Evolutionary conservation across 371 early-diverging fungal species (phyloP).

Genomic region (Apophysomyces variabilis): DNA sequence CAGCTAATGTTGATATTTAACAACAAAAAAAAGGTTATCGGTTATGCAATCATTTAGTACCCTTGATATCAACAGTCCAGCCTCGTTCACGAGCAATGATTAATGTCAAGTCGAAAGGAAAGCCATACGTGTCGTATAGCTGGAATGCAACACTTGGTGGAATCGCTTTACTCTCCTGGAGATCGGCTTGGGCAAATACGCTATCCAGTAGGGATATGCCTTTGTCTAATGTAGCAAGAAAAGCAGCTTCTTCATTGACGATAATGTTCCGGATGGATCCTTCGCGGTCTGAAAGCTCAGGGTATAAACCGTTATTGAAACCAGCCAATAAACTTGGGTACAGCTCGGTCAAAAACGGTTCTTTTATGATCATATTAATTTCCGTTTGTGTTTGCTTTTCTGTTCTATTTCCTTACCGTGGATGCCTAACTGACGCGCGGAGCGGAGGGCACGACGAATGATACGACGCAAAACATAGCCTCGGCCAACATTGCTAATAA

Average conservation of each 20-base stretch:
- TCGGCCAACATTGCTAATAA: constrained; percentile 66
- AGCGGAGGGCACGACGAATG: constrained; percentile 75
- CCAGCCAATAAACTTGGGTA: constrained; percentile 64
- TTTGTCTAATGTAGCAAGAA: constrained; percentile 66
- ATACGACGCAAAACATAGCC: constrained; percentile 83
- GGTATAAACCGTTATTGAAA: constrained; percentile 57
- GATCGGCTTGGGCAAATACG: constrained; percentile 54
- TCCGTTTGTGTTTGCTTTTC: not conserved
- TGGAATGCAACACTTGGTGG: constrained; percentile 66
- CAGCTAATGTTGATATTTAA: constrained; percentile 26
- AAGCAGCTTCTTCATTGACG: constrained; percentile 70
- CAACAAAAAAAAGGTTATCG: not conserved
- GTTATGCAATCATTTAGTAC: constrained; percentile 19
- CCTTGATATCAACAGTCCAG: constrained; percentile 67
- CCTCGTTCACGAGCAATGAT: constrained; percentile 75
- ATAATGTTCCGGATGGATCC: constrained; percentile 60
- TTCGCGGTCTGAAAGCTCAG: constrained; percentile 60
- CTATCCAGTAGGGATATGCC: constrained; percentile 65
- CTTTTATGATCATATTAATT: constrained; percentile 19
- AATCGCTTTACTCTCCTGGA: constrained; percentile 37
- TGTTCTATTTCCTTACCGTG: constrained; percentile 36
- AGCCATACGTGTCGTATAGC: constrained; percentile 79
- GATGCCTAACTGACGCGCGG: constrained; percentile 71
- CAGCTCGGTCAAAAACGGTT: constrained; percentile 64
- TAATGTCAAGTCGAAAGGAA: constrained; percentile 75